These are phyloP conservation scores for Talaromyces proteolyticus DNA, from an alignment of 495 filamentous ascomycete species.

Conservation along the genomic window DNA sequence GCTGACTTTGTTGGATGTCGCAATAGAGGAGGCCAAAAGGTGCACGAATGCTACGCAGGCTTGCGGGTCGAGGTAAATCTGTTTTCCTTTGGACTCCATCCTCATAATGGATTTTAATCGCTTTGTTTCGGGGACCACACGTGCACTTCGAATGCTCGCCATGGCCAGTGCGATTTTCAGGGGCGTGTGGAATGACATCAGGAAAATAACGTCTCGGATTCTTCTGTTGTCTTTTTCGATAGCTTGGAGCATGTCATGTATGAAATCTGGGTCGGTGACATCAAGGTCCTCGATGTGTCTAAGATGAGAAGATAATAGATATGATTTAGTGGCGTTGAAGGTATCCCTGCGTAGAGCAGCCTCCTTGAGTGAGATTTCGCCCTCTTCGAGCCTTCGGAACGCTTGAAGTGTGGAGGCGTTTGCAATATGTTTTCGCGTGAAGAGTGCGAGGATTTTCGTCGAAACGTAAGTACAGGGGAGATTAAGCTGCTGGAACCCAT, in stretches of 20 bases:
- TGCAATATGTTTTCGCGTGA: neutral
- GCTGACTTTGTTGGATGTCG: slow-evolving; percentile 22
- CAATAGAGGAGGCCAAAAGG: slow-evolving; percentile 28
- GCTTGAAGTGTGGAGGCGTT: slow-evolving; percentile 7
- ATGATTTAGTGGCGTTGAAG: slow-evolving; percentile 17
- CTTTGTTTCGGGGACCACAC: neutral
- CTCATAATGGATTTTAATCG: slow-evolving; percentile 16
- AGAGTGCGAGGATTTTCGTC: slow-evolving; percentile 10
- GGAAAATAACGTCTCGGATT: slow-evolving; percentile 26
- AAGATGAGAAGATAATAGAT: slow-evolving; percentile 24
- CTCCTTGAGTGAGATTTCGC: slow-evolving; percentile 19
- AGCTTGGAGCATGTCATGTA: slow-evolving; percentile 20
- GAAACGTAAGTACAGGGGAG: slow-evolving; percentile 28
- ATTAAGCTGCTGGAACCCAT: slow-evolving; percentile 23
- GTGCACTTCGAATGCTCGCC: slow-evolving; percentile 14
- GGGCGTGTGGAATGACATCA: slow-evolving; percentile 32
- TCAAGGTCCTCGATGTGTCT: slow-evolving; percentile 27
- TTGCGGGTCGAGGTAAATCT: slow-evolving; percentile 30
- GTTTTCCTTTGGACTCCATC: slow-evolving; percentile 1
- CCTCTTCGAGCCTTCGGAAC: slow-evolving; percentile 25
- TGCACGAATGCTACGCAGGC: slow-evolving; percentile 32
- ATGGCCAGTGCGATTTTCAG: slow-evolving; percentile 32
- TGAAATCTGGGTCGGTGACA: slow-evolving; percentile 23
- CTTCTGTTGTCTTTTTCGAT: slow-evolving; percentile 24
- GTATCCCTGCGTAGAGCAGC: slow-evolving; percentile 20